These are phyloP conservation scores for Mortierella sp. DNA, from an alignment of 371 early-diverging fungal genomes.

Conservation along the genomic window DNA sequence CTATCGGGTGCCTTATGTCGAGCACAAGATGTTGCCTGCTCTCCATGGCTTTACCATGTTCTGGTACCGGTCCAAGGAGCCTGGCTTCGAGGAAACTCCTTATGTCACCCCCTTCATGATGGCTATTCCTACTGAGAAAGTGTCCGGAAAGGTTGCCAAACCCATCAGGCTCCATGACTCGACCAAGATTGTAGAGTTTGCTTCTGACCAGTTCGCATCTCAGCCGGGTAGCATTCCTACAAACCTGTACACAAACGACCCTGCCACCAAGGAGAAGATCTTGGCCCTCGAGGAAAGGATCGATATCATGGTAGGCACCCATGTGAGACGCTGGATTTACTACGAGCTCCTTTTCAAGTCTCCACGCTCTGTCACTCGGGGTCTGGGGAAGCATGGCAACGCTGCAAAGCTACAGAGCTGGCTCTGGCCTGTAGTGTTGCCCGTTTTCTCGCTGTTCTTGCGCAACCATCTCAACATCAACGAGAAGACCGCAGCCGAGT, in stretches of 20 bases:
- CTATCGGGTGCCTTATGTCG: slow-evolving; percentile 42
- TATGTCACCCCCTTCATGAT: slow-evolving; percentile 32
- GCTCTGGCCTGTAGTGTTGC: slow-evolving; percentile 32
- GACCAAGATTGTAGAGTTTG: slow-evolving; percentile 28
- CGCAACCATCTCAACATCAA: slow-evolving; percentile 15
- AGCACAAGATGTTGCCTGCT: slow-evolving; percentile 35
- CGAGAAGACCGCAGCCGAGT: slow-evolving; percentile 19
- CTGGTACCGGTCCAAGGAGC: slow-evolving; percentile 22
- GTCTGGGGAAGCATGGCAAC: slow-evolving; percentile 31
- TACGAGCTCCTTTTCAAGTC: slow-evolving; percentile 27
- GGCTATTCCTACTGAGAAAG: not conserved
- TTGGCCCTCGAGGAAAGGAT: slow-evolving; percentile 40
- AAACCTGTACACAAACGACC: slow-evolving; percentile 35
- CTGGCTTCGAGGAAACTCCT: not conserved
- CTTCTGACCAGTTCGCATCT: slow-evolving; percentile 27
- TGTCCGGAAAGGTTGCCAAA: not conserved
- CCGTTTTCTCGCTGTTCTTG: slow-evolving; percentile 14
- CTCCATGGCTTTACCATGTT: slow-evolving; percentile 41
- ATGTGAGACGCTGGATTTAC: slow-evolving; percentile 32
- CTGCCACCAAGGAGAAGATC: slow-evolving; percentile 37
- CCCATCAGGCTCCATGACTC: slow-evolving; percentile 31
- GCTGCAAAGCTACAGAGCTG: slow-evolving; percentile 30
- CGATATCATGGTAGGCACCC: slow-evolving; percentile 32
- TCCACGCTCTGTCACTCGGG: slow-evolving; percentile 25
- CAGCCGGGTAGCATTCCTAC: slow-evolving; percentile 11